Conservation (phyloP, 106 monocot species). For the Dendrobium nobile region DNA sequence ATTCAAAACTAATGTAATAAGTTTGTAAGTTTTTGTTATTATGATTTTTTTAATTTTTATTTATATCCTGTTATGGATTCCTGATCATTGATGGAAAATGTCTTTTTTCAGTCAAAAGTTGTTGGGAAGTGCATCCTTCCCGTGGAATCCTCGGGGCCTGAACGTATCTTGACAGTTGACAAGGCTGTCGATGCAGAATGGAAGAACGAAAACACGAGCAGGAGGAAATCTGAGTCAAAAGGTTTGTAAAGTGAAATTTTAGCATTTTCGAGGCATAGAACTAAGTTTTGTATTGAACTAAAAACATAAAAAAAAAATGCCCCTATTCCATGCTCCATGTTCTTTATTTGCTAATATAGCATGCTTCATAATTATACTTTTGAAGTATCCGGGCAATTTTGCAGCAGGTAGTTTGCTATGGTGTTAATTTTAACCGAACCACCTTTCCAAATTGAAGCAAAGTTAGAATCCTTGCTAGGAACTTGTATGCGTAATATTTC, state of each 20-base stretch:
- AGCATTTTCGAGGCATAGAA: neutral
- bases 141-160: conserved; percentile 16
- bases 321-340: neutral
- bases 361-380: no score
- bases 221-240: conserved; percentile 17
- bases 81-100: neutral
- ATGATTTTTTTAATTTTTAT: neutral
- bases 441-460: no score
- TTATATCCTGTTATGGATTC: neutral
- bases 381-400: no score
- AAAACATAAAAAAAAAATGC: neutral
- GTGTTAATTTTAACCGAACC: no score
- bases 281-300: neutral
- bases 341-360: no score
- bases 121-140: conserved; percentile 18
- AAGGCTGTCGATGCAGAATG: conserved; percentile 57
- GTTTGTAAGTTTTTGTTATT: neutral
- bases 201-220: conserved; percentile 26
- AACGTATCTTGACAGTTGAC: conserved; percentile 47
- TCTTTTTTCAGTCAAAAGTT: conserved; percentile 27
- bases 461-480: no score
- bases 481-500: no score
- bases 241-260: conserved; percentile 27
- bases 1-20: no score
- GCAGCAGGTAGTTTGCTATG: no score